These are phyloP conservation scores for Sambucus nigra DNA, from an alignment of 129 eudicot genomes.

Conservation along the genomic window DNA sequence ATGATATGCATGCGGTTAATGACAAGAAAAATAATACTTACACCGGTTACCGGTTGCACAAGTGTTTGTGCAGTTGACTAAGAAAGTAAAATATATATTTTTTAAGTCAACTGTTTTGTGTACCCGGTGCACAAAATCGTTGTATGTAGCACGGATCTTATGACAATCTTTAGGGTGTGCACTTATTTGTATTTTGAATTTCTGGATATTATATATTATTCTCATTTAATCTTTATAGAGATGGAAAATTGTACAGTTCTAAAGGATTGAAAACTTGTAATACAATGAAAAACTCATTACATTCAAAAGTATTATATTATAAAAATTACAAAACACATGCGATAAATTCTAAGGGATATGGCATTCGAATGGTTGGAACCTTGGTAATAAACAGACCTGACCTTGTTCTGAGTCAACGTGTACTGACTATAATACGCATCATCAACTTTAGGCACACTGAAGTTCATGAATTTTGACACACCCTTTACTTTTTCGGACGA, in stretches of 20 bases:
- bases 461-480: slow-evolving; percentile 67
- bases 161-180: too few relatives aligned
- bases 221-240: slow-evolving; percentile 1
- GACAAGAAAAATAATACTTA: too few relatives aligned
- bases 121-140: too few relatives aligned
- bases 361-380: not conserved
- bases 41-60: too few relatives aligned
- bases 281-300: not conserved
- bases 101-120: too few relatives aligned
- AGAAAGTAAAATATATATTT: too few relatives aligned
- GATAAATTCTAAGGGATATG: too few relatives aligned
- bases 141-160: too few relatives aligned
- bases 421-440: slow-evolving; percentile 71
- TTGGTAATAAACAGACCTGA: slow-evolving; percentile 10
- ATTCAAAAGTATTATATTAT: not conserved
- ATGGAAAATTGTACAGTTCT: not conserved
- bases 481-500: slow-evolving; percentile 84
- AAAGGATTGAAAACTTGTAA: not conserved
- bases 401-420: slow-evolving; percentile 88
- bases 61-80: too few relatives aligned
- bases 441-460: slow-evolving; percentile 60
- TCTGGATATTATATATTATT: too few relatives aligned
- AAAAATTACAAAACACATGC: not conserved
- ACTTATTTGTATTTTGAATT: too few relatives aligned
- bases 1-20: too few relatives aligned